phyloP scores from a whole-genome alignment of 2,329 filamentous ascomycete genomes.

The Lecanicillium sp. region DNA sequence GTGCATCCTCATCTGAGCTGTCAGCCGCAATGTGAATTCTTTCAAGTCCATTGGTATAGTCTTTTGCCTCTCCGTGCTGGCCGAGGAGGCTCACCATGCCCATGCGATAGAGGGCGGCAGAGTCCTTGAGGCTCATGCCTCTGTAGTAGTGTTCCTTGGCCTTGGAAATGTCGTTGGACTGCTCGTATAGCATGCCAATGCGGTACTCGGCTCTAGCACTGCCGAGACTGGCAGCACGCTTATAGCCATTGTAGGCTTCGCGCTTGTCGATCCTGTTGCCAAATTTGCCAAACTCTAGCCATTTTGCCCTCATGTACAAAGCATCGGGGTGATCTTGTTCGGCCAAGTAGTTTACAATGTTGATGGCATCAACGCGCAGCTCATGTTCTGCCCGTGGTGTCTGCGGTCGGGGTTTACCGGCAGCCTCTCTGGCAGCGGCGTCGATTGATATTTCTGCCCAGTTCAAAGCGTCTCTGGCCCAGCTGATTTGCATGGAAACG shows the following conservation, averaged over 20 bases:
- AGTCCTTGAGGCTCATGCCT: constrained; percentile 73
- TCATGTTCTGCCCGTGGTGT: constrained; percentile 88
- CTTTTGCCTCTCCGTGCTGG: constrained; percentile 82
- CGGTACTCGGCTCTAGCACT: constrained; percentile 89
- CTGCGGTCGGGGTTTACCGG: constrained; percentile 48
- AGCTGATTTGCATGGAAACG: constrained; percentile 90
- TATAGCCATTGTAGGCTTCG: constrained; percentile 84
- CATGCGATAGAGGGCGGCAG: constrained; percentile 75
- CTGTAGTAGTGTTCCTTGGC: constrained; percentile 84
- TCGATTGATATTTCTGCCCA: constrained; percentile 82
- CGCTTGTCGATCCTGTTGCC: constrained; percentile 85
- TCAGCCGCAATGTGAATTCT: constrained; percentile 78
- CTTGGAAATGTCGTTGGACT: constrained; percentile 84
- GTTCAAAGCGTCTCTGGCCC: constrained; percentile 85
- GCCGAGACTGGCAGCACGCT: constrained; percentile 74
- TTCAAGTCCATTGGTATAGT: constrained; percentile 69
- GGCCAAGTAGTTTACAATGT: constrained; percentile 82
- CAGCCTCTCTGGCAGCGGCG: constrained; percentile 58
- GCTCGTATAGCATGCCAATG: constrained; percentile 97
- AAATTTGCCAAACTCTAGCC: constrained; percentile 97
- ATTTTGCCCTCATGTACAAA: constrained; percentile 90
- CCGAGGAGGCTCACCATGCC: constrained; percentile 97
- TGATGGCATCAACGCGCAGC: constrained; percentile 78
- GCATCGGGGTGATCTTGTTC: constrained; percentile 90
- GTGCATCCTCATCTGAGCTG: constrained; percentile 89